Percentiles rank a stretch among this genome's conserved stretches.
phyloP scores from a whole-genome alignment of 1,284 basidiomycete genomes.

The Puccinia sorghi region DNA sequence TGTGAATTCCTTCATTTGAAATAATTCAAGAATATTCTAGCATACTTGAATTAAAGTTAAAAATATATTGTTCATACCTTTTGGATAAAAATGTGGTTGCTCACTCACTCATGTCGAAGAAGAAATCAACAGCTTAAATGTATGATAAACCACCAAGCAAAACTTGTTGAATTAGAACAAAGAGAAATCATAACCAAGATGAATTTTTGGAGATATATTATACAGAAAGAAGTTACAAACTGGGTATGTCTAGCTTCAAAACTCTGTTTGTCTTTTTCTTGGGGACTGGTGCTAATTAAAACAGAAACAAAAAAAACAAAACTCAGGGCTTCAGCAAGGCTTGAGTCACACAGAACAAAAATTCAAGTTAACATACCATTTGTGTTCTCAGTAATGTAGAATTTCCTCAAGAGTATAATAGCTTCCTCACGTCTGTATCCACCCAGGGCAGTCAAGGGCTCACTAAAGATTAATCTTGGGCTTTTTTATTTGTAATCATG shows the following conservation, averaged over 20 bases:
- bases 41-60: too few relatives aligned
- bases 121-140: too few relatives aligned
- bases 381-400: constrained; percentile 92
- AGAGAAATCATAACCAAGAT: too few relatives aligned
- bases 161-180: too few relatives aligned
- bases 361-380: constrained; percentile 69
- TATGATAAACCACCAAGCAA: too few relatives aligned
- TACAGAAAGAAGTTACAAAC: background rate
- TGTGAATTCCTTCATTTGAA: too few relatives aligned
- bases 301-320: constrained; percentile 46
- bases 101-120: too few relatives aligned
- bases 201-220: too few relatives aligned
- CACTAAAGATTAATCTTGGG: constrained; percentile 62
- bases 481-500: constrained; percentile 45
- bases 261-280: constrained; percentile 67
- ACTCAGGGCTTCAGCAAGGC: constrained; percentile 49
- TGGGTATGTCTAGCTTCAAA: constrained; percentile 31
- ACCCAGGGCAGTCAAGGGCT: constrained; percentile 73
- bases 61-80: too few relatives aligned
- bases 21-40: too few relatives aligned
- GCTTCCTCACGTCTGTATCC: constrained; percentile 89
- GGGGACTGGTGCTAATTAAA: constrained; percentile 68
- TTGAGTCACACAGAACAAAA: constrained; percentile 58
- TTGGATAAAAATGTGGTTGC: too few relatives aligned
- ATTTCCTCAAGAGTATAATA: constrained; percentile 88